Evolutionary conservation across 2,329 filamentous ascomycete genomes (phyloP).

Genomic region (Verticillium albo-atrum): DNA sequence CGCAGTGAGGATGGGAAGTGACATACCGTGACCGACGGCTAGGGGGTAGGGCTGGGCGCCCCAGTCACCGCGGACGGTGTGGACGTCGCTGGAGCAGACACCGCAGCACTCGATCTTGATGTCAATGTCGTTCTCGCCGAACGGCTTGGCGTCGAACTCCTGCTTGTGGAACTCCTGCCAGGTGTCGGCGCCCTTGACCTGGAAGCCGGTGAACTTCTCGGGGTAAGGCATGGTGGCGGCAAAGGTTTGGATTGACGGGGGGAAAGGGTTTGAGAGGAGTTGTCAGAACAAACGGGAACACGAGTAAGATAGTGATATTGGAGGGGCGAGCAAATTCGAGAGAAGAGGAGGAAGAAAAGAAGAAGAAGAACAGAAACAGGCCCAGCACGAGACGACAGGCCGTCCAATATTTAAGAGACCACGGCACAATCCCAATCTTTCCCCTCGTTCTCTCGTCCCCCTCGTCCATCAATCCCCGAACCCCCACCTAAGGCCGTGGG

Average conservation of each 20-base stretch:
- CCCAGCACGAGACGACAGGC: slow-evolving; percentile 2
- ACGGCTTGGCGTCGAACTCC: slow-evolving; percentile 65
- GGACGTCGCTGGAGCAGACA: slow-evolving; percentile 57
- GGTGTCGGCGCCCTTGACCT: slow-evolving; percentile 48
- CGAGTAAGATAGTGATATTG: neutral
- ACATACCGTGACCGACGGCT: slow-evolving; percentile 49
- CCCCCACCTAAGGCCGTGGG: neutral
- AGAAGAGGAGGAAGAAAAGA: neutral
- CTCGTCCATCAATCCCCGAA: neutral
- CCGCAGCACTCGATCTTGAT: slow-evolving; percentile 68
- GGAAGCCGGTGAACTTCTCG: slow-evolving; percentile 58
- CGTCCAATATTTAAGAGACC: slow-evolving; percentile 1
- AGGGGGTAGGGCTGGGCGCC: slow-evolving; percentile 46
- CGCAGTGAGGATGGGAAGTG: slow-evolving; percentile 4
- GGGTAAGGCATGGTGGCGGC: slow-evolving; percentile 44
- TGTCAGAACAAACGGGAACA: neutral
- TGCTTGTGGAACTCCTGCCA: slow-evolving; percentile 64
- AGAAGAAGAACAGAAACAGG: slow-evolving; percentile 3
- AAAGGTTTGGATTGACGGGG: slow-evolving; percentile 1
- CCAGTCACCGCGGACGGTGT: slow-evolving; percentile 54
- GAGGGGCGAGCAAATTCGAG: neutral
- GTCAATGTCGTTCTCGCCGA: slow-evolving; percentile 67
- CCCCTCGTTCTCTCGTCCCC: neutral
- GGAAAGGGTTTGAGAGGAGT: neutral
- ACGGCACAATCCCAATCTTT: neutral